These are phyloP conservation scores for Patellaria atrata DNA, from an alignment of 495 filamentous ascomycete species.

Conservation along the genomic window DNA sequence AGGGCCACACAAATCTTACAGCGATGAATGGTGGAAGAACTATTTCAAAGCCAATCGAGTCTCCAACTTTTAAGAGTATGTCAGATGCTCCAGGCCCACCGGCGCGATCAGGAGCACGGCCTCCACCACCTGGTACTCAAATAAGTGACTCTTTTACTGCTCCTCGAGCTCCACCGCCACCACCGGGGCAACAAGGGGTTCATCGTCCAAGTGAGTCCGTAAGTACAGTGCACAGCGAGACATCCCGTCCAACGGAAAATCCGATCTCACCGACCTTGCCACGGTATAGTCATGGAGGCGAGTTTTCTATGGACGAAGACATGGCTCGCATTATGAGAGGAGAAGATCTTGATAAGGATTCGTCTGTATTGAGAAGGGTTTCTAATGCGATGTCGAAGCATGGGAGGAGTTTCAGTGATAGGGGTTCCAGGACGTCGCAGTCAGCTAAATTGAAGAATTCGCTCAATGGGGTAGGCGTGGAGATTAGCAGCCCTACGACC, in stretches of 20 bases:
- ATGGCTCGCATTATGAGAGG: conserved; percentile 64
- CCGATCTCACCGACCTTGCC: too few species aligned
- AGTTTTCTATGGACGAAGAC: conserved; percentile 84
- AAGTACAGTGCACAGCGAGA: conserved; percentile 31
- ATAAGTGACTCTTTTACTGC: conserved; percentile 46
- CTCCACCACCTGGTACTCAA: conserved; percentile 28
- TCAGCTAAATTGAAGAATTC: conserved; percentile 59
- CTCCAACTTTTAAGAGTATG: conserved; percentile 22
- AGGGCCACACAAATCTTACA: conserved; percentile 5
- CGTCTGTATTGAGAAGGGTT: conserved; percentile 69
- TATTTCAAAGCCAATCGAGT: conserved; percentile 26
- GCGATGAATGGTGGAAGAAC: conserved; percentile 17
- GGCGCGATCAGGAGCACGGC: conserved; percentile 23
- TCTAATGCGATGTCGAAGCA: conserved; percentile 80
- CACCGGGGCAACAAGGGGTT: conserved; percentile 31
- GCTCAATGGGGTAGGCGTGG: conserved; percentile 55
- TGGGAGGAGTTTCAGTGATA: conserved; percentile 76
- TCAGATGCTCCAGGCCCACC: conserved; percentile 21
- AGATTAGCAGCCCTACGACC: conserved; percentile 62
- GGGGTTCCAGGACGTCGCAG: conserved; percentile 34
- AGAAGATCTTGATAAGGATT: conserved; percentile 43
- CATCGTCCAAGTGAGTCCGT: conserved; percentile 42
- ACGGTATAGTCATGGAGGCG: conserved; percentile 56
- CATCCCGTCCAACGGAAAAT: conserved; percentile 31
- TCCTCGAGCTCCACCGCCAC: conserved; percentile 45